Evolutionary conservation across 1,284 basidiomycete genomes (phyloP), one percentile per base, ranked within the genome.

Genomic region (Cryptococcus sp.): DNA sequence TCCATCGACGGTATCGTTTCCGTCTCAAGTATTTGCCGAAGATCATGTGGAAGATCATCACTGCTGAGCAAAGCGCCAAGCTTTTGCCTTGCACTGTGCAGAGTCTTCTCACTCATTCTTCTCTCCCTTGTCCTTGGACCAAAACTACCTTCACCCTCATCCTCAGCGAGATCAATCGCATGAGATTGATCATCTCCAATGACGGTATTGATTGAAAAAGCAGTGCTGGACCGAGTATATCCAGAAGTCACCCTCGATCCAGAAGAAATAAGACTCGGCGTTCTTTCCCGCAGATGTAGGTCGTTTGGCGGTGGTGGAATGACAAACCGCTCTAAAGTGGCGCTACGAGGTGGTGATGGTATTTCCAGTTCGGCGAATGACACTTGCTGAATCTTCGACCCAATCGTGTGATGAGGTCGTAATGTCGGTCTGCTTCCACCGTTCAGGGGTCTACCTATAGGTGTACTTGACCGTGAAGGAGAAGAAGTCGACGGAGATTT

Each of bases 81-180:
- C 59, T 64, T 70, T 47, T 68, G 67, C 14, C 73, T 55, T 23
- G 73, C 71, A 45, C 68, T 60, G 15, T 70, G 69, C n/a, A 75
- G 62, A 3, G 65, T 71, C 54, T 67, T 65, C 55, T 70, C 71
- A 46, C 67, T 70, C 49, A 67, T 56, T 30, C 70, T 53, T 6
- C 70, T 59, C 15, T 67, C 59, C 31, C 62, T 56, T 37, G 46
- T 41, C 6, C 46, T 35, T 33, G 36, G 7, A 4, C 30, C 10
- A 11, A 41, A 30, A 6, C 46, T 42, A n/a, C 53, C 60, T 44
- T 60, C 56, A n/a, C 61, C 63, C 10, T 66, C 60, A 5, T 60
- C 63, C 6, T 61, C 66, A 3, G 51, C 58, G 31, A 62, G 35
- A 31, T 66, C 67, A 13, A 67, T 52, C 0, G 61, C 57, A 8